Evolutionary conservation across 2,329 filamentous ascomycete species (phyloP).

Genomic region (Colletotrichum endophyticum): DNA sequence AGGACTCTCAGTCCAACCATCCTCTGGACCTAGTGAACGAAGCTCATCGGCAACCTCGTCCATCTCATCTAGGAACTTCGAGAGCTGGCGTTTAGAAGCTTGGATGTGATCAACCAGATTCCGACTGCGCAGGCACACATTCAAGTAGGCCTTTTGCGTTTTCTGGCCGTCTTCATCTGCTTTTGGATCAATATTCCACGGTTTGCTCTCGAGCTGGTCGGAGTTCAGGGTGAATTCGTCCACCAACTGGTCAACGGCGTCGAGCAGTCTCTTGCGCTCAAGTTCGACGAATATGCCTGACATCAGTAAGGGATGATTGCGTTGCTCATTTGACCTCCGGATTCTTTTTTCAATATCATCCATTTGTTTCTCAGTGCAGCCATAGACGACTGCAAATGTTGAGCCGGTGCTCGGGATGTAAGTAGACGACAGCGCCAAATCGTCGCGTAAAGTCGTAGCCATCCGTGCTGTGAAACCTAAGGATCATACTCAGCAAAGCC

Average conservation of each 20-base stretch:
- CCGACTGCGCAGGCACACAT: neutral
- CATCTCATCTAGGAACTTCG: neutral
- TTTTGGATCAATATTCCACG: neutral
- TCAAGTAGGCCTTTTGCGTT: neutral
- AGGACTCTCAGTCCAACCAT: no score
- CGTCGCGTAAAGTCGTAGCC: neutral
- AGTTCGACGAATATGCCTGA: neutral
- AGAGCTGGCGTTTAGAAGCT: neutral
- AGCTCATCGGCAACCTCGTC: neutral
- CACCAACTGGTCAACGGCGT: neutral
- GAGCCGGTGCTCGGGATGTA: neutral
- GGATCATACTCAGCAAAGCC: neutral
- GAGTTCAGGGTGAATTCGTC: neutral
- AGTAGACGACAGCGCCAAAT: neutral
- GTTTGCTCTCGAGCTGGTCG: neutral
- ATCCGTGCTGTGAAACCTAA: neutral
- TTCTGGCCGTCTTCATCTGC: neutral
- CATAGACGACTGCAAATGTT: neutral
- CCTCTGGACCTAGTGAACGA: accelerated
- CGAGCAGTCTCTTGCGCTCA: neutral
- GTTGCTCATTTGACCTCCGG: neutral
- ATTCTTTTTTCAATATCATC: neutral
- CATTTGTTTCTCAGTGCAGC: neutral
- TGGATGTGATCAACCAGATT: neutral
- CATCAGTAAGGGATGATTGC: neutral